A percentile compares a stretch with the other conserved stretches of the same genome.
phyloP scores from a whole-genome alignment of 768 basidiomycete genomes.

The Hebeloma cylindrosporum region DNA sequence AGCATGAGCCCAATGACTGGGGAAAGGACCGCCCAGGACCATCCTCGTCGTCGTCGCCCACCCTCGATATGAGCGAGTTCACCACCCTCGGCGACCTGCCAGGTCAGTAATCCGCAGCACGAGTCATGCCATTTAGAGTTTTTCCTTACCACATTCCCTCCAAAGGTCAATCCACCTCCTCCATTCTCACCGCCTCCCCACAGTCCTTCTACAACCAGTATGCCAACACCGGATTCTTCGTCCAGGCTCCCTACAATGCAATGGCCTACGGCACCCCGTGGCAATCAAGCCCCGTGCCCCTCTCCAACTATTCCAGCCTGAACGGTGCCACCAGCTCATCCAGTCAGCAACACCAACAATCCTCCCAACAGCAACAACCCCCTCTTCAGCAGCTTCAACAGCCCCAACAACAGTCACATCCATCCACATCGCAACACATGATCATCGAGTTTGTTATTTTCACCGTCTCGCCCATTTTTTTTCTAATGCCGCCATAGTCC shows the following conservation, averaged over 20 bases:
- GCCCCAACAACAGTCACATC: slow-evolving; percentile 26
- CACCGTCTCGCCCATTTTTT: slow-evolving; percentile 11
- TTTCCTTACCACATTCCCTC: slow-evolving; percentile 1
- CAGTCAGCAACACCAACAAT: slow-evolving; percentile 23
- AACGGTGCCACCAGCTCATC: slow-evolving; percentile 81
- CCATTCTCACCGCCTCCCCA: slow-evolving; percentile 30
- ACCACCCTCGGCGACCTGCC: slow-evolving; percentile 39
- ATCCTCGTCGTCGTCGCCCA: slow-evolving; percentile 23
- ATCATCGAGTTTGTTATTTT: slow-evolving; percentile 65
- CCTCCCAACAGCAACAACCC: slow-evolving; percentile 25
- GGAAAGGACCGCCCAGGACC: slow-evolving; percentile 41
- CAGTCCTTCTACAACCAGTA: slow-evolving; percentile 42
- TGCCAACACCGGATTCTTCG: slow-evolving; percentile 43
- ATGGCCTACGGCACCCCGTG: slow-evolving; percentile 57
- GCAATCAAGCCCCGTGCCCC: slow-evolving; percentile 46
- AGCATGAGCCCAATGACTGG: slow-evolving; percentile 41
- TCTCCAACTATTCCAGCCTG: slow-evolving; percentile 75
- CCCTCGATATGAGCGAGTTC: slow-evolving; percentile 45
- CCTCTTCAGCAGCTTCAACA: slow-evolving; percentile 30
- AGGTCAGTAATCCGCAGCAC: too few species aligned
- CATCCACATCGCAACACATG: slow-evolving; percentile 41
- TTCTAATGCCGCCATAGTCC: slow-evolving; percentile 44
- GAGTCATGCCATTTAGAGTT: too few species aligned
- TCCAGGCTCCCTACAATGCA: slow-evolving; percentile 46
- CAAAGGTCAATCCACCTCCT: slow-evolving; percentile 11